Base-by-base conservation (phyloP, 1,139 yeast species). In the Lodderomyces pseudojiufengensis region DNA sequence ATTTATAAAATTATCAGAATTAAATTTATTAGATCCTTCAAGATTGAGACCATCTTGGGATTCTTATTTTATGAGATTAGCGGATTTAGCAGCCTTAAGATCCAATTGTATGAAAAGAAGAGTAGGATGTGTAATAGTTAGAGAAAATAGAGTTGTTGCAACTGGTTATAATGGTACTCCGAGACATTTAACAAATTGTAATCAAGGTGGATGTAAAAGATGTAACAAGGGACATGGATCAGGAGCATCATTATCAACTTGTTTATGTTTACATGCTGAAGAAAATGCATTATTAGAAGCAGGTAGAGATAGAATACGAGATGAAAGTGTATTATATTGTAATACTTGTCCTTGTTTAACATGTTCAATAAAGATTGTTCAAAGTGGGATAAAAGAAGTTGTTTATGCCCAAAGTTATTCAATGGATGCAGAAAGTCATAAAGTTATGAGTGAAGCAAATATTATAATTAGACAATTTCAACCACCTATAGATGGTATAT, bases 161-260 rank as follows among this genome's bases (percentile, higher is more conserved):
- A 92, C 98, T 0, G 99, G 98, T 0, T 92, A 94, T 59, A 92
- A 92, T 53, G 98, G 99, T 1, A 92, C 99, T 0, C 97, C 98
- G 9, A 72, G 96, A 28, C 87, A 90, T 42, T 62, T 87, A 50
- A 67, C 70, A 22, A 92, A 92, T 54, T 92, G 99, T 60, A 90
- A 87, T 53, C 92, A 87, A 50, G 98, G 98, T 12, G 98, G 98
- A 1, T 92, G 98, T 60, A 63, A 77, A 5, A 68, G 98, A 30
- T 92, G 99, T 57, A 88, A 88, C 50, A 62, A 67, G 35, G 76
- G 77, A 0, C 73, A 80, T 10, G 95, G 95, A 1, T 68, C 76
- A 24, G 82, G 80, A 1, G 64, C 71, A 3, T 61, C 57, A 1
- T 64, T 92, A 31, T 74, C 84, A 1, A 87, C 97, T 0, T 92